Base-by-base conservation (phyloP, 192 early-diverging fungal species). In the Pilobolus umbonatus region DNA sequence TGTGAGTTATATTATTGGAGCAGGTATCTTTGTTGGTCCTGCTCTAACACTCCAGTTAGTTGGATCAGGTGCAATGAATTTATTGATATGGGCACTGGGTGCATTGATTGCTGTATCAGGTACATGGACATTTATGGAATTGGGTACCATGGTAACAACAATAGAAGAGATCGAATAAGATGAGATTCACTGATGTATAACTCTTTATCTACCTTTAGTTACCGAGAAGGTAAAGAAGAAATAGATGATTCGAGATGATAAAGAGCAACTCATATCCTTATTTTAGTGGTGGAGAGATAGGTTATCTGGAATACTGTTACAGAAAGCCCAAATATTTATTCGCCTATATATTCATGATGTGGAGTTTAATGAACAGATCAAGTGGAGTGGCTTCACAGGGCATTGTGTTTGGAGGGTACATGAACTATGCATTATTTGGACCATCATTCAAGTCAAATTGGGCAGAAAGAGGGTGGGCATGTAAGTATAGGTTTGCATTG, bases 131-230 rank as follows among this genome's bases (percentile, higher is more conserved):
- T 68, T 62, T 57, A 44, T 52, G 32, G 67, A 68, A 32, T 47
- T 68, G 19, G 67, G 67, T 9, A 68, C 67, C 7, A 68, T 68
- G 67, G 67, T 68, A 52, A 57, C 22, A 53, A 24, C n/a, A n/a
- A n/a, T n/a, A n/a, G n/a, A n/a, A n/a, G n/a, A n/a, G n/a, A 30
- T n/a, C n/a, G n/a, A n/a, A n/a, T n/a, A n/a, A n/a, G n/a, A n/a
- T n/a, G n/a, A n/a, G n/a, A n/a, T n/a, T n/a, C n/a, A n/a, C n/a
- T n/a, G n/a, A n/a, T n/a, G n/a, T n/a, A n/a, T n/a, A 49, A 4
- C 14, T 34, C n/a, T 15, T 24, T 28, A 38, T 3, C 3, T 45
- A 0, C 28, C 2, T 48, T 5, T 15, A 68, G 66, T 29, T 68
- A 4, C 60, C 54, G 10, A 40, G 55, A 38, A 57, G 54, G 57